Evolutionary conservation across 2,329 filamentous ascomycete genomes (phyloP).

Genomic region (Ophiosphaerella herpotricha): DNA sequence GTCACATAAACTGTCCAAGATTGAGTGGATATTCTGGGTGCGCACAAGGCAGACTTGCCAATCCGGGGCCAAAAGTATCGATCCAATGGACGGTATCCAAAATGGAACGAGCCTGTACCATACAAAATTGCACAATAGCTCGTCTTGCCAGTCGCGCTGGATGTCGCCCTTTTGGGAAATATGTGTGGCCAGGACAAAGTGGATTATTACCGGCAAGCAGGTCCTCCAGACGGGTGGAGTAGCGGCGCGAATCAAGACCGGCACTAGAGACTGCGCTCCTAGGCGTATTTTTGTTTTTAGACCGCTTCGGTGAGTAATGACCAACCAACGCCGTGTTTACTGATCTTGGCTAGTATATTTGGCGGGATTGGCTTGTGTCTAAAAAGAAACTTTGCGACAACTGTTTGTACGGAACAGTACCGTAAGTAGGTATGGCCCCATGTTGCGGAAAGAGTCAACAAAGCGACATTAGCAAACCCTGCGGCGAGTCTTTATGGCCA

Average conservation of each 20-base stretch:
- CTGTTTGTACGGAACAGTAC: neutral
- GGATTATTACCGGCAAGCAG: conserved; percentile 3
- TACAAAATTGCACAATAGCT: conserved; percentile 5
- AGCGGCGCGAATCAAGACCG: conserved; percentile 20
- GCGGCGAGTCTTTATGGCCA: neutral
- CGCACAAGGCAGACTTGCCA: neutral
- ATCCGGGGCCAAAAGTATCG: neutral
- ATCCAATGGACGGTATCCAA: no score
- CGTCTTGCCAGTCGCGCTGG: neutral
- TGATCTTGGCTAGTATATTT: conserved; percentile 2
- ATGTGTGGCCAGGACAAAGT: neutral
- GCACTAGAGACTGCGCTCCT: conserved; percentile 12
- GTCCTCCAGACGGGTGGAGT: conserved; percentile 11
- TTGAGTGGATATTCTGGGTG: neutral
- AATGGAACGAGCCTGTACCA: neutral
- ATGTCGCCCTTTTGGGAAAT: conserved; percentile 3
- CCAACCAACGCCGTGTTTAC: conserved; percentile 1
- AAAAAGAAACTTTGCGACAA: neutral
- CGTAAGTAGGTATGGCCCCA: neutral
- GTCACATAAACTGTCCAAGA: neutral
- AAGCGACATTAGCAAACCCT: neutral
- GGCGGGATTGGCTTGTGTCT: neutral
- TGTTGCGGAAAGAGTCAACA: neutral
- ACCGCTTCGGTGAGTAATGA: conserved; percentile 9
- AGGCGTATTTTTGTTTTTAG: conserved; percentile 11